These are phyloP conservation scores for Pythium vanterpoolii DNA, from an alignment of 352 stramenopile species.

Conservation along the genomic window DNA sequence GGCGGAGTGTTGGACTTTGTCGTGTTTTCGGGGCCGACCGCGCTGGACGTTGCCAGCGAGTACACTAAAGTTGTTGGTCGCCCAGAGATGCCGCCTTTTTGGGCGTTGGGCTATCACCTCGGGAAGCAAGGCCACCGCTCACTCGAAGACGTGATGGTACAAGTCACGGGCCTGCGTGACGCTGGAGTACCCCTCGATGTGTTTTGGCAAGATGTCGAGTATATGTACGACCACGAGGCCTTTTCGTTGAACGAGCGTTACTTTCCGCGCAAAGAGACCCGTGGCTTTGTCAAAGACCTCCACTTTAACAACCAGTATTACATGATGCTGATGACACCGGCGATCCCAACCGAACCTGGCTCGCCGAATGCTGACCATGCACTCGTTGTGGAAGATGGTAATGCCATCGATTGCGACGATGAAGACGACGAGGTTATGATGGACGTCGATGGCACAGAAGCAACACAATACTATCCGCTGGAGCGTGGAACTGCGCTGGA, in stretches of 20 bases:
- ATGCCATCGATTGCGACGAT: background rate
- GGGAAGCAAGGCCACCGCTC: constrained; percentile 40
- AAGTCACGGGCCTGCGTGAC: constrained; percentile 35
- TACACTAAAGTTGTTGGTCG: constrained; percentile 77
- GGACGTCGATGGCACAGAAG: background rate
- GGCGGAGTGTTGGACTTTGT: constrained; percentile 83
- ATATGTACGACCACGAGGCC: constrained; percentile 44
- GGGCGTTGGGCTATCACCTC: constrained; percentile 83
- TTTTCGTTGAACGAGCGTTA: constrained; percentile 63
- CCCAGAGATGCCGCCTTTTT: constrained; percentile 78
- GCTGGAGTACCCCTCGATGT: constrained; percentile 67
- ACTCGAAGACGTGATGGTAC: constrained; percentile 29
- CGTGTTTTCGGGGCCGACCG: constrained; percentile 62
- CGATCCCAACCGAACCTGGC: constrained; percentile 29
- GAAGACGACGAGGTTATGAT: background rate
- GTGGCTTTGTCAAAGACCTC: constrained; percentile 67
- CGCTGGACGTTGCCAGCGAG: constrained; percentile 55
- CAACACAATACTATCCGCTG: constrained; percentile 26
- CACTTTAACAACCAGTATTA: constrained; percentile 83
- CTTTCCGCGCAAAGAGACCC: constrained; percentile 41
- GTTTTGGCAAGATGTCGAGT: constrained; percentile 75
- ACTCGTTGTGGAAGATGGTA: background rate
- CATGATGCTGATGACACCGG: constrained; percentile 64
- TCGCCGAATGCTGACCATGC: constrained; percentile 4
- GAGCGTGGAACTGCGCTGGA: constrained; percentile 40